Conservation (phyloP, 306 rosid genomes). For the Biancaea sappan region DNA sequence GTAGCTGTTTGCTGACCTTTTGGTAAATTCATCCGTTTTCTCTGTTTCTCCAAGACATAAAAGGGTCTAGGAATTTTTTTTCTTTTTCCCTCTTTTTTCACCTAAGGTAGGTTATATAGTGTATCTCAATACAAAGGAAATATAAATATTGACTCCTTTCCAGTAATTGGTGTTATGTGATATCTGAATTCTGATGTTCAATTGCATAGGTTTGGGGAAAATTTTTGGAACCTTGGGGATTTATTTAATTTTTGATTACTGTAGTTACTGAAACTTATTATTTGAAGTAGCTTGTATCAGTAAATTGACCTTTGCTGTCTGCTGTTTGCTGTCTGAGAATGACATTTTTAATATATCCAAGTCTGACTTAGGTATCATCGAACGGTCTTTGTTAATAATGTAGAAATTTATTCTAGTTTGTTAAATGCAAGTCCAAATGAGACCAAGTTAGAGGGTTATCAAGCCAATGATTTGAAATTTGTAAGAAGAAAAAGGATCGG, state of each 20-base stretch:
- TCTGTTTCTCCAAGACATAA: conserved; percentile 40
- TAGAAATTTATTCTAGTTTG: neutral
- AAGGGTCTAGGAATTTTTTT: conserved; percentile 40
- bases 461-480: neutral
- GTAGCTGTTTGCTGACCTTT: conserved; percentile 44
- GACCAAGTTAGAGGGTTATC: too few species aligned
- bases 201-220: conserved; percentile 47
- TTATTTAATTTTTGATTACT: conserved; percentile 44
- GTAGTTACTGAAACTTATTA: conserved; percentile 43
- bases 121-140: conserved; percentile 48
- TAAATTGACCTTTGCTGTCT: conserved; percentile 22
- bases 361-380: neutral
- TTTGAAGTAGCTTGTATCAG: conserved; percentile 44
- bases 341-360: conserved; percentile 17
- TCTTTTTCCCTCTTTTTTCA: conserved; percentile 17
- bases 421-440: too few species aligned
- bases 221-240: conserved; percentile 36
- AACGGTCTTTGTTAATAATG: neutral
- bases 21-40: conserved; percentile 33
- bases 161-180: conserved; percentile 27
- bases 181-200: conserved; percentile 34
- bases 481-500: neutral
- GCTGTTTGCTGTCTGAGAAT: conserved; percentile 32
- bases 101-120: conserved; percentile 52
- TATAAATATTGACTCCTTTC: conserved; percentile 40